Conservation (phyloP, 108 stramenopile genomes). For the Asterionellopsis glacialis region DNA sequence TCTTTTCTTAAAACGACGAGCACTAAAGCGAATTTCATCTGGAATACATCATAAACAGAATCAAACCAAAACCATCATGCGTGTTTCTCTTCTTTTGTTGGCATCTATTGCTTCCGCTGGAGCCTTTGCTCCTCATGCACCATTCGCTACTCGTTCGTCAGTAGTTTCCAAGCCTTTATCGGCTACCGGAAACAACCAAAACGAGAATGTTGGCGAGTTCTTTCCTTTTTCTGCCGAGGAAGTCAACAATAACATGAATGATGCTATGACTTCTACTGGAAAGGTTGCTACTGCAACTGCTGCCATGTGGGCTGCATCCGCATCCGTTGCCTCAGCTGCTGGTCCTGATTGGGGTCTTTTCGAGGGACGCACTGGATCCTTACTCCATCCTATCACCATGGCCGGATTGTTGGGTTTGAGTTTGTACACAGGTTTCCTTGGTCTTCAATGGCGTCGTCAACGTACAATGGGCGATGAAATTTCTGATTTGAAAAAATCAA, state of each 20-base stretch:
- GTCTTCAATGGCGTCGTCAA: slow-evolving; percentile 91
- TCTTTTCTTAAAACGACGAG: too few species aligned
- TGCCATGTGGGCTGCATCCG: slow-evolving; percentile 22
- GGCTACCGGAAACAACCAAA: slow-evolving; percentile 2
- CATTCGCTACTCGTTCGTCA: not conserved
- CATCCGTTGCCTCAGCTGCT: slow-evolving; percentile 1
- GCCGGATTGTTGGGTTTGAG: slow-evolving; percentile 52
- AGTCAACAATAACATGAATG: not conserved
- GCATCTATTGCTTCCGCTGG: slow-evolving; percentile 6
- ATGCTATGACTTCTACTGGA: not conserved
- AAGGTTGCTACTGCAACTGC: slow-evolving; percentile 14
- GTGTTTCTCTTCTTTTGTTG: slow-evolving; percentile 12
- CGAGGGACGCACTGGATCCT: slow-evolving; percentile 71
- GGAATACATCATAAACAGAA: too few species aligned
- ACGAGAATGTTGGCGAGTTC: not conserved
- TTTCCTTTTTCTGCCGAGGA: not conserved
- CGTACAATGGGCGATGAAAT: slow-evolving; percentile 89
- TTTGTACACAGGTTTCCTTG: slow-evolving; percentile 79
- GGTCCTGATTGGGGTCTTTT: slow-evolving; percentile 60
- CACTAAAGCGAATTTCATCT: too few species aligned
- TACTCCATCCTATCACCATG: slow-evolving; percentile 92
- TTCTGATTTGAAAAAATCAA: slow-evolving; percentile 48
- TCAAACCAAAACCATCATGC: slow-evolving; percentile 3
- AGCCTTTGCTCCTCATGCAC: slow-evolving; percentile 14
- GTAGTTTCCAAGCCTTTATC: not conserved